Evolutionary conservation across 805 yeast species (phyloP).

Genomic region (Saccharomyces mikatae): DNA sequence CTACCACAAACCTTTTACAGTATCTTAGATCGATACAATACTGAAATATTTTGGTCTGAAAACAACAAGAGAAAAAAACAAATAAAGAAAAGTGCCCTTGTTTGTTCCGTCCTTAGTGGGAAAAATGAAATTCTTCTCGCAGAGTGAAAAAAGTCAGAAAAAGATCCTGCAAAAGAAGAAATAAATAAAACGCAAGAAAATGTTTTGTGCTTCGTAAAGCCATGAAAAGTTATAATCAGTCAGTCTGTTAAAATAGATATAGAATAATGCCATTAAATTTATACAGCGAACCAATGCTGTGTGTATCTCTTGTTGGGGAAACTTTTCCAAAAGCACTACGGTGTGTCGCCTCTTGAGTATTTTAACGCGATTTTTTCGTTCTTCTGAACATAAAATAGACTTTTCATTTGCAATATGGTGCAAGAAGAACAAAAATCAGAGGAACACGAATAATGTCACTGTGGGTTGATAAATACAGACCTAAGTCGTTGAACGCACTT

Average conservation of each 20-base stretch:
- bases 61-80: background rate
- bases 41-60: background rate
- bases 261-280: background rate
- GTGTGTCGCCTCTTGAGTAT: background rate
- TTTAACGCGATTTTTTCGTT: background rate
- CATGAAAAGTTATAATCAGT: background rate
- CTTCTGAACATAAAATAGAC: background rate
- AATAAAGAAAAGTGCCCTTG: background rate
- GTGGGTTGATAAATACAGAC: constrained; percentile 95
- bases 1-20: background rate
- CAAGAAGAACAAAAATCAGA: background rate
- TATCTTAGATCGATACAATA: background rate
- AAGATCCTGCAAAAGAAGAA: background rate
- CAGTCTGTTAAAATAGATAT: background rate
- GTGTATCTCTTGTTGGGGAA: background rate
- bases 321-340: background rate
- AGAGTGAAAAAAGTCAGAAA: background rate
- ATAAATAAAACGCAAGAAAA: background rate
- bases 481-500: constrained; percentile 53
- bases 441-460: constrained; percentile 53
- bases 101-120: background rate
- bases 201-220: background rate
- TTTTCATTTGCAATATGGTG: background rate
- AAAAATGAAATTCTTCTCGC: background rate
- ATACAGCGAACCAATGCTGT: background rate